phyloP scores from a whole-genome alignment of 1,284 basidiomycete genomes.

The Rhodotorula glutinis region DNA sequence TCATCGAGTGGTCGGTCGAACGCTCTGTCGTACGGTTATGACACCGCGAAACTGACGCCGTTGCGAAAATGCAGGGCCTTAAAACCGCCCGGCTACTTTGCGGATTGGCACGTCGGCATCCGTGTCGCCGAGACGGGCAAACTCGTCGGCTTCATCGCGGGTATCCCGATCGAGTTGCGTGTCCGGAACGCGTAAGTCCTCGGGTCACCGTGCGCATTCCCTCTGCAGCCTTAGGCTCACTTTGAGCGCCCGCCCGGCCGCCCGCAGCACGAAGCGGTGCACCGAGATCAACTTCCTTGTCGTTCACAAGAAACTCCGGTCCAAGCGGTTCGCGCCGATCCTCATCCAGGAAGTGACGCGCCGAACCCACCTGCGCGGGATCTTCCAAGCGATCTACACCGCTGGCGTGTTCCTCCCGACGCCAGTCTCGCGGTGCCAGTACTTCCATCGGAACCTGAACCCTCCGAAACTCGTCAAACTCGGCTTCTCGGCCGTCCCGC shows the following conservation, averaged over 20 bases:
- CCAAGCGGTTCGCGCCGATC: slow-evolving; percentile 91
- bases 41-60: too few species aligned
- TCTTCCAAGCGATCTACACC: slow-evolving; percentile 98
- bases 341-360: slow-evolving; percentile 98
- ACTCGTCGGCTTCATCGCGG: slow-evolving; percentile 98
- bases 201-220: too few species aligned
- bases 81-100: slow-evolving; percentile 85
- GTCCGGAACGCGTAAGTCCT: slow-evolving; percentile 71
- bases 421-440: slow-evolving; percentile 78
- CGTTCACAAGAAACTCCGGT: slow-evolving; percentile 94
- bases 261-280: slow-evolving; percentile 62
- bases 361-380: slow-evolving; percentile 79
- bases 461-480: slow-evolving; percentile 88
- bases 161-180: slow-evolving; percentile 77
- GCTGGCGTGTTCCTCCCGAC: slow-evolving; percentile 86
- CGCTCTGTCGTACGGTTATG: too few species aligned
- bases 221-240: neutral
- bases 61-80: too few species aligned
- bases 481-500: slow-evolving; percentile 81
- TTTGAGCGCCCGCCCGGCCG: neutral
- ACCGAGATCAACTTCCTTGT: slow-evolving; percentile 98
- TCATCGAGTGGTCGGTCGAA: slow-evolving; percentile 73
- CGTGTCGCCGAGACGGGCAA: slow-evolving; percentile 81
- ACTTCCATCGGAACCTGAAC: slow-evolving; percentile 85
- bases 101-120: slow-evolving; percentile 95